Conservation (phyloP, 2,329 filamentous ascomycete genomes). For the Cladosporium oxysporum region DNA sequence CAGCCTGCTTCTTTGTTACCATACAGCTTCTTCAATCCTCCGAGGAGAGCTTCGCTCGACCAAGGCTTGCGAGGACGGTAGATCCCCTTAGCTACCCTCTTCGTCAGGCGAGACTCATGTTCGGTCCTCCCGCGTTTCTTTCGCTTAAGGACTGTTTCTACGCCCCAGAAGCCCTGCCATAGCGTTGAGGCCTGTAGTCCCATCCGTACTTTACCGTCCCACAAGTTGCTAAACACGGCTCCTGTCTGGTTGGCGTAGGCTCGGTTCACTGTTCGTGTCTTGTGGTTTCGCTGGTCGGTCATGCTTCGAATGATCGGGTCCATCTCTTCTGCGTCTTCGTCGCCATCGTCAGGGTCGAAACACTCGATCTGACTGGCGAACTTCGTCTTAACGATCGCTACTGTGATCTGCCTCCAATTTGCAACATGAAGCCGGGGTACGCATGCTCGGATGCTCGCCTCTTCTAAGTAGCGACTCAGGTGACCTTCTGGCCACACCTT, state of each 20-base stretch:
- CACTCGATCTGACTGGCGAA: slow-evolving; percentile 20
- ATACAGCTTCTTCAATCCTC: slow-evolving; percentile 10
- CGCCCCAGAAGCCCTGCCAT: slow-evolving; percentile 24
- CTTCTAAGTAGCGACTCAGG: too few species aligned
- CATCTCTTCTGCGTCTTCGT: slow-evolving; percentile 16
- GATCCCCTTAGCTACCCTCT: slow-evolving; percentile 20
- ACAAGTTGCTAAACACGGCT: slow-evolving; percentile 22
- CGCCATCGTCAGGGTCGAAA: slow-evolving; percentile 16
- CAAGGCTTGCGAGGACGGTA: too few species aligned
- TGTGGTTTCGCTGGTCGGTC: slow-evolving; percentile 22
- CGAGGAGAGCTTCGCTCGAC: slow-evolving; percentile 16
- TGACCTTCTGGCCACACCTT: slow-evolving; percentile 19
- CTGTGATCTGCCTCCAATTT: too few species aligned
- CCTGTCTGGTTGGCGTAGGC: slow-evolving; percentile 22
- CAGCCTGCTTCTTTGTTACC: not conserved
- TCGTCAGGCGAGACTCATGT: slow-evolving; percentile 11
- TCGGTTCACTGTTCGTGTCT: slow-evolving; percentile 22
- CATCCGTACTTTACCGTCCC: slow-evolving; percentile 20
- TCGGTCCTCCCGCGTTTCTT: slow-evolving; percentile 9
- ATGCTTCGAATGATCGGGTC: slow-evolving; percentile 10
- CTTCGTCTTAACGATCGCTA: slow-evolving; percentile 24
- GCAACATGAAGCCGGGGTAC: too few species aligned
- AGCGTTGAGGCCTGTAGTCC: slow-evolving; percentile 19
- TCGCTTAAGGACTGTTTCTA: slow-evolving; percentile 16
- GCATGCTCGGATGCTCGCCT: too few species aligned